These are phyloP conservation scores for Eutypella sp. DNA, from an alignment of 2,329 filamentous ascomycete genomes.

Conservation along the genomic window DNA sequence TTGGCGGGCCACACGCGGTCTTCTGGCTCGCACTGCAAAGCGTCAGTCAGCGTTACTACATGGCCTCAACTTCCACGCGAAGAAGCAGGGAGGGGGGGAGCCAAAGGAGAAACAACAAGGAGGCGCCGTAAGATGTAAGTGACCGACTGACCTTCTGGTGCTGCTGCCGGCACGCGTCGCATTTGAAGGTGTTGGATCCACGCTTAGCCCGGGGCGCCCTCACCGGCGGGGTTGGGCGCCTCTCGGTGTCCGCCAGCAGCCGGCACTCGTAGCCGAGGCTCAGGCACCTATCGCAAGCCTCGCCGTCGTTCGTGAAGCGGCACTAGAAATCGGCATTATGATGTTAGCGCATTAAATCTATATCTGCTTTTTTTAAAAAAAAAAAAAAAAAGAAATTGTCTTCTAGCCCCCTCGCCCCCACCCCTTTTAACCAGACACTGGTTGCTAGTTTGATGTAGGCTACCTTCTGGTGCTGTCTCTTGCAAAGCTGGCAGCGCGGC, in stretches of 20 bases:
- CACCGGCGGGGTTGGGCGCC: neutral
- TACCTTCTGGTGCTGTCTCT: neutral
- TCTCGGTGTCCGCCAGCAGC: neutral
- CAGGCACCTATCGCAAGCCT: constrained; percentile 6
- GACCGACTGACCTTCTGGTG: neutral
- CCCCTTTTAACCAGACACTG: neutral
- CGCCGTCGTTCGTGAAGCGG: neutral
- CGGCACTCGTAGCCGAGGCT: constrained; percentile 3
- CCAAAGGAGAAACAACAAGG: neutral
- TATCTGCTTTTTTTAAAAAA: neutral
- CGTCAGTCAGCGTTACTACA: no score
- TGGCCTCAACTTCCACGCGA: no score
- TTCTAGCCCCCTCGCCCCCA: neutral
- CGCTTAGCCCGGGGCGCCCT: neutral
- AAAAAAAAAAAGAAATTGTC: neutral
- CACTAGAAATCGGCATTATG: constrained; percentile 2
- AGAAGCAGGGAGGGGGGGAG: neutral
- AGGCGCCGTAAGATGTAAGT: neutral
- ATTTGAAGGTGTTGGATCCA: constrained; percentile 2
- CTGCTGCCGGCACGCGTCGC: constrained; percentile 5
- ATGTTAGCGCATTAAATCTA: neutral
- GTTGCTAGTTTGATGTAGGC: neutral
- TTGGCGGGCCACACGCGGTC: neutral
- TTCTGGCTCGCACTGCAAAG: neutral
- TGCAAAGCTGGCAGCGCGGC: neutral